A percentile compares a stretch with the other conserved stretches of the same genome.
Evolutionary conservation across 2,329 filamentous ascomycete genomes (phyloP).

Genomic region (Ceratocystis eucalypticola): DNA sequence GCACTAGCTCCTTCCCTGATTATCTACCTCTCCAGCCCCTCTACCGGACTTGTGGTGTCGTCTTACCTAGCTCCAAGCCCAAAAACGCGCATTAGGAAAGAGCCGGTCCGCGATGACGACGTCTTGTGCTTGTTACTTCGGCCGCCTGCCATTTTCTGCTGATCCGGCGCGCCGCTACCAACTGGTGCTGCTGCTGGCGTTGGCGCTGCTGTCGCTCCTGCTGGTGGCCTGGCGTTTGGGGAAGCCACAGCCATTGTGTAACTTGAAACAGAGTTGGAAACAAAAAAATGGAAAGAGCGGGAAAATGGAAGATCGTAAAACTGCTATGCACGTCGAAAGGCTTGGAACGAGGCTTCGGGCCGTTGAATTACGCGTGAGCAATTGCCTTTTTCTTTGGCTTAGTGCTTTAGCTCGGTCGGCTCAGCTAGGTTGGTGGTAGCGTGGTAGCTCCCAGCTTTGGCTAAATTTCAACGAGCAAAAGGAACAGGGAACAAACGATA

Average conservation of each 20-base stretch:
- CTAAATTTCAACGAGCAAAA: not conserved
- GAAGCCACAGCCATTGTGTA: not conserved
- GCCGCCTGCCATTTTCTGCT: not conserved
- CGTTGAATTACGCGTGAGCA: not conserved
- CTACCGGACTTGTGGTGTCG: not conserved
- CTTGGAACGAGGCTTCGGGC: not conserved
- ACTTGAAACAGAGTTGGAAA: not conserved
- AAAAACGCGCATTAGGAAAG: conserved; percentile 5
- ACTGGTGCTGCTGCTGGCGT: not conserved
- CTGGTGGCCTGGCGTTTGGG: not conserved
- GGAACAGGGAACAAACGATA: not conserved
- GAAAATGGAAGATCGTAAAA: not conserved
- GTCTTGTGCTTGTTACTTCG: not conserved
- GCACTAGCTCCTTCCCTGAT: not conserved
- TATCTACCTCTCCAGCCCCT: not conserved
- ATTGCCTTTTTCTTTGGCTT: not conserved
- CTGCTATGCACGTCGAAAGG: not conserved
- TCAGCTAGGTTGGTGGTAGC: not conserved
- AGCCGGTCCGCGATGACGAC: not conserved
- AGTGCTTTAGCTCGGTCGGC: not conserved
- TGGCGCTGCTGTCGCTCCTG: no score
- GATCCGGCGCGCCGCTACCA: not conserved
- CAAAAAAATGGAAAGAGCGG: not conserved
- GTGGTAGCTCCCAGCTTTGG: not conserved
- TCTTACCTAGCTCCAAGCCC: conserved; percentile 9